Base-by-base conservation (phyloP, 306 rosid species). In the Biancaea sappan region DNA sequence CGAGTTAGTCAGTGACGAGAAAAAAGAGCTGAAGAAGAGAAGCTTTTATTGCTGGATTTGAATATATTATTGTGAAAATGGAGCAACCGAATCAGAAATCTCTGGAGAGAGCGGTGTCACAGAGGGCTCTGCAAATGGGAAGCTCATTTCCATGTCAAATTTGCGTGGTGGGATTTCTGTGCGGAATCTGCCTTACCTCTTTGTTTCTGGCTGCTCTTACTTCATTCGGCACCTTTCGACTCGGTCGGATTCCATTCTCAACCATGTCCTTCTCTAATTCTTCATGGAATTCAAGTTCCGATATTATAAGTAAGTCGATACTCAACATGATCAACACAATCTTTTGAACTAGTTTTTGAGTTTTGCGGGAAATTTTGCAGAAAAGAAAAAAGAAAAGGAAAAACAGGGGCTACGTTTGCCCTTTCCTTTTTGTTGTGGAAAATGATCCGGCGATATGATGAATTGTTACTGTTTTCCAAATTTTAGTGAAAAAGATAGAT, bases 151-250 rank as follows among this genome's bases (percentile, higher is more conserved):
- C 92, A 12, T 94, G 98, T 57, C 96, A 90, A 82, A 84, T 91
- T 71, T 94, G 98, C 85, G 97, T 88, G 54, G 87, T 87, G 74
- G 98, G 98, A 28, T 88, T 94, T 84, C 91, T 94, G 1, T 85
- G 89, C 57, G 98, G 98, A 66, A 81, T 94, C 25, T 89, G 98
- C 69, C 85, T 94, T 16, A 82, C 97, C 32, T 79, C 88, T 80
- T 71, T 94, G 44, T 87, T 91, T 79, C 57, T 91, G 69, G 96
- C 97, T 67, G 82, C 92, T 76, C 83, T 94, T 37, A 85, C 98
- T 70, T 91, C 98, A 15, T 74, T 91, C 66, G 90, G 87, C 6
- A 46, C 90, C 57, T 82, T 88, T 57, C 86, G 89, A 78, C 64
- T 87, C 78, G 90, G 84, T 11, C 83, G 88, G 15, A 19, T 78